phyloP scores from a whole-genome alignment of 257 asterid genomes.

The Mentha longifolia region DNA sequence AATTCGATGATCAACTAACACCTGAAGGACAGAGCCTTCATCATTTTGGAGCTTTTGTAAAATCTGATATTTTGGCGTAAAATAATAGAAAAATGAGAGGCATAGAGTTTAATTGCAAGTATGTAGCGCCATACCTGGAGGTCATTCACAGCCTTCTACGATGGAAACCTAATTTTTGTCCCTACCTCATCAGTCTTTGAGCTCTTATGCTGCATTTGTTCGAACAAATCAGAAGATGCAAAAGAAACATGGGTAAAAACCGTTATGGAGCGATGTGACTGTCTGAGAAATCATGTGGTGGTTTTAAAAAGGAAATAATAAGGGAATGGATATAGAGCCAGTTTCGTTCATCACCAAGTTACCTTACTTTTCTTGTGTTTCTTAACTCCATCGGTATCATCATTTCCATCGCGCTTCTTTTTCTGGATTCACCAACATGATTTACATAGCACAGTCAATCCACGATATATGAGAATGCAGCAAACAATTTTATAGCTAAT shows the following conservation, averaged over 20 bases:
- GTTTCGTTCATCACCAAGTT: constrained; percentile 18
- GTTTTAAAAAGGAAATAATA: neutral
- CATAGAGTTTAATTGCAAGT: neutral
- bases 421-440: constrained; percentile 47
- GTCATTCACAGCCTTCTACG: constrained; percentile 40
- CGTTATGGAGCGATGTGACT: neutral
- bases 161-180: constrained; percentile 44
- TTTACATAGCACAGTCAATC: constrained; percentile 16
- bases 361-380: constrained; percentile 87
- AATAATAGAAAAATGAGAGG: too few relatives aligned
- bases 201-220: constrained; percentile 63
- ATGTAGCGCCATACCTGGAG: constrained; percentile 10
- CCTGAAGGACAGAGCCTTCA: neutral
- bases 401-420: constrained; percentile 73
- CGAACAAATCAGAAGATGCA: constrained; percentile 26
- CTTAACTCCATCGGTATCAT: constrained; percentile 51
- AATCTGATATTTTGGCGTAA: too few relatives aligned
- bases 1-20: constrained; percentile 15
- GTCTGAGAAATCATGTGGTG: neutral
- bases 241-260: constrained; percentile 26
- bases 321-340: neutral
- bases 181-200: constrained; percentile 65
- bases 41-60: too few relatives aligned
- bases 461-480: neutral
- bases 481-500: neutral